Evolutionary conservation across 257 asterid species (phyloP).

Genomic region (Perilla frutescens): DNA sequence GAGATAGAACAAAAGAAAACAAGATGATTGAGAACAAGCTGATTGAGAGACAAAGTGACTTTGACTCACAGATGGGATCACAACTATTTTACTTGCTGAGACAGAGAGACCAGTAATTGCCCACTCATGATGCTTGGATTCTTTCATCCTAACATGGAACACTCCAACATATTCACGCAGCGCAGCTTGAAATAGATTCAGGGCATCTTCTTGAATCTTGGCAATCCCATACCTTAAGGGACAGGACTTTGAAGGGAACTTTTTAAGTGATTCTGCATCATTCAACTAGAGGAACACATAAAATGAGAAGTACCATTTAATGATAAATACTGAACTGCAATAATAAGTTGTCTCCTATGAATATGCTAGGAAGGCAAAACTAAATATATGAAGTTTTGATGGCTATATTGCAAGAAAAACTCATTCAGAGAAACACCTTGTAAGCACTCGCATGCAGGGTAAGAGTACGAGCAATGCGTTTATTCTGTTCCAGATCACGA

Average conservation of each 20-base stretch:
- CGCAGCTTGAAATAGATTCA: conserved; percentile 77
- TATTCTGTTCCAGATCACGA: conserved; percentile 85
- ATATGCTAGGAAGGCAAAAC: conserved; percentile 30
- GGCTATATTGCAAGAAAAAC: conserved; percentile 29
- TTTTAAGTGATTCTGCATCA: conserved; percentile 71
- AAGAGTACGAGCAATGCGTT: conserved; percentile 86
- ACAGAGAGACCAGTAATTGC: conserved; percentile 88
- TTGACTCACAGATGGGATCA: conserved; percentile 75
- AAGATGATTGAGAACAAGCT: conserved; percentile 7
- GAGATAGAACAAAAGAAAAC: conserved; percentile 9
- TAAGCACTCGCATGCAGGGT: conserved; percentile 86
- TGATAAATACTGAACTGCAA: conserved; percentile 14
- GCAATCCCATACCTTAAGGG: conserved; percentile 79
- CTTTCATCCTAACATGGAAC: conserved; percentile 45
- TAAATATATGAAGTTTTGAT: conserved; percentile 6
- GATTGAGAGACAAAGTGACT: conserved; percentile 5
- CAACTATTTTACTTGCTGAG: conserved; percentile 85
- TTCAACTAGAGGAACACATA: conserved; percentile 50
- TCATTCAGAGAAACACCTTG: conserved; percentile 59
- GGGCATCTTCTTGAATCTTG: conserved; percentile 91
- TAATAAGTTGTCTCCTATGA: background rate
- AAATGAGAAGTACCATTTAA: conserved; percentile 9
- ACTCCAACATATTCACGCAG: conserved; percentile 81
- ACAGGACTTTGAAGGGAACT: conserved; percentile 92
- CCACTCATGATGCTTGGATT: conserved; percentile 66